Evolutionary conservation across 306 rosid genomes (phyloP).

Genomic region (Gastrolobium villosum): DNA sequence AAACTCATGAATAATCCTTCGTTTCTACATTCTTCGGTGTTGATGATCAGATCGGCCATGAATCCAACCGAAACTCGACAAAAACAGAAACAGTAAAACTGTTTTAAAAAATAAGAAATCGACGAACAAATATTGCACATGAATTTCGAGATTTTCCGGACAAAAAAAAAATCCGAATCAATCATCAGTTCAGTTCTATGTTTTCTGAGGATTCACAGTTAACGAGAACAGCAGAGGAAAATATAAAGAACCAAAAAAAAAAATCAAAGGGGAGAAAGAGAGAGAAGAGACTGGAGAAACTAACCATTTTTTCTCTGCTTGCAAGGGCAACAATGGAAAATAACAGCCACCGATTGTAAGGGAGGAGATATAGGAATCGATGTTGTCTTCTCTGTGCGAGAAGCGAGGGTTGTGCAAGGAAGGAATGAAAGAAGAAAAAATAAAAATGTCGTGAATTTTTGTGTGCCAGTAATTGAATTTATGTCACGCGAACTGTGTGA

Average conservation of each 20-base stretch:
- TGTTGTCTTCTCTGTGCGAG: background rate
- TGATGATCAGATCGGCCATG: conserved; percentile 44
- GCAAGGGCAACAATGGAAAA: conserved; percentile 11
- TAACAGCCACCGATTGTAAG: background rate
- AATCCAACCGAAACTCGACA: conserved; percentile 32
- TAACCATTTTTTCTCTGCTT: conserved; percentile 43
- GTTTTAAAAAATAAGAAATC: background rate
- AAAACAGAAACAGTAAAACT: conserved; percentile 23
- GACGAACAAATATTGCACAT: background rate
- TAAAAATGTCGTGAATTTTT: background rate
- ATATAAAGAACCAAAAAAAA: background rate
- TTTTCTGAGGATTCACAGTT: background rate
- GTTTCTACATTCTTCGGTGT: background rate
- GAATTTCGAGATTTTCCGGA: background rate
- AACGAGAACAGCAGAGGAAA: background rate
- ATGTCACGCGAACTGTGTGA: conserved; percentile 9
- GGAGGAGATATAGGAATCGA: conserved; percentile 32
- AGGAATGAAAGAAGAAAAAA: background rate
- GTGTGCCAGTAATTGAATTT: conserved; percentile 34
- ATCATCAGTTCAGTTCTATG: background rate
- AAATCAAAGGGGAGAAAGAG: too few species aligned
- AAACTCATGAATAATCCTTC: background rate
- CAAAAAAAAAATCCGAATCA: background rate
- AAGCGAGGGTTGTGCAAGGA: conserved; percentile 6
- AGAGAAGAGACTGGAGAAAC: background rate